Base-by-base conservation (phyloP, 1,139 yeast genomes). In the Diutina catenulata region DNA sequence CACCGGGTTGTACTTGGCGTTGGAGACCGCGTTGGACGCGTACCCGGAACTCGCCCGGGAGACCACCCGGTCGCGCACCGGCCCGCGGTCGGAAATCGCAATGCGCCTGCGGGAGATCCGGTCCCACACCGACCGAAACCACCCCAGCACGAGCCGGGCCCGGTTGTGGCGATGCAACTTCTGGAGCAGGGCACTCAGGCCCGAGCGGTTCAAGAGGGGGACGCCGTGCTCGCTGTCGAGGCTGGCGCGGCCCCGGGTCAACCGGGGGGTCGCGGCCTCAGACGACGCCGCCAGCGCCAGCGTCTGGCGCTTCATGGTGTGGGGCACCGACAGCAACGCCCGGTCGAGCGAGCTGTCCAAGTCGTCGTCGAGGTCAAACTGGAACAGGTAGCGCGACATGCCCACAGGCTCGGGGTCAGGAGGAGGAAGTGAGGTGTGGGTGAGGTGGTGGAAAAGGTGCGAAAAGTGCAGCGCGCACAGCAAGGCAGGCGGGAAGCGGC, bases 1-100 rank as follows among this genome's bases (percentile, higher is more conserved):
- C 32, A 86, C 57, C 3, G 93, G 86, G 50, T 86, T 83, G 59
- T 93, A 93, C 58, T 88, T 91, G 22, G 98, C 97, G 56, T 93
- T 93, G 36, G 95, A 84, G 9, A 93, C 73, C 15, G 93, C 84
- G 53, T 91, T 91, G 13, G 87, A 62, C 2, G 94, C 80, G 51
- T 67, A 82, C 28, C 41, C 40, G 14, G 10, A 11, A 10, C 18
- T 24, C 10, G 15, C 21, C 16, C 6, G 28, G 13, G 20, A 9
- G 19, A 23, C 8, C 14, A 33, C n/a, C 7, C 22, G 36, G 10
- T 24, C 28, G 24, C 11, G n/a, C 3, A n/a, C 11, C 24, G 8
- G 24, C n/a, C n/a, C 15, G 16, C 47, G 48, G 32, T 50, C 48
- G 40, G 44, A 47, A 45, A 45, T 37, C 56, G 49, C 53, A 18